Evolutionary conservation across 192 early-diverging fungal species (phyloP), one percentile per base, ranked within the genome.

Genomic region (Rhizoclosmatium globosum): DNA sequence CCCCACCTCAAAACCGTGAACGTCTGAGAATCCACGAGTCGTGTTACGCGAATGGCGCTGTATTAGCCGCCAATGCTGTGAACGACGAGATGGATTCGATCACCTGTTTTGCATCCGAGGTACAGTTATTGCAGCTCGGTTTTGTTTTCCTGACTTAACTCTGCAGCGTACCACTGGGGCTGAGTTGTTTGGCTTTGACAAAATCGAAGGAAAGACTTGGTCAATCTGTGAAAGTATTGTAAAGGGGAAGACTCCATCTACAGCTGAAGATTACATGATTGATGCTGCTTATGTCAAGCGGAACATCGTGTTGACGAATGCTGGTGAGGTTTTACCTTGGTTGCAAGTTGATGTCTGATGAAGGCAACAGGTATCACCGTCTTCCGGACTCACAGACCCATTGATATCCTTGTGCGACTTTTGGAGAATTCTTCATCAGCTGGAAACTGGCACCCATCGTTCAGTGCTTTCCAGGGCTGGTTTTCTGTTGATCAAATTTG

Each of bases 141-240:
- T 13, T 39, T 39, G 68, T 15, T 61, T 80, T 78, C 41, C 38
- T n/a, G 56, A 66, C 59, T 43, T 53, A 46, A 47, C 75, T 47
- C 19, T 31, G 31, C 47, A 79, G 78, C 17, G 70, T 3, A n/a
- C 59, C 31, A 59, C 59, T 59, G 43, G 13, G 21, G 23, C 45
- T 23, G 78, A 79, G 62, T 38, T 73, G 19, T 74, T 59, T 64
- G 78, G 71, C 3, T 23, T 50, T 3, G 23, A 50, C 1, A 47
- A 86, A 11, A 77, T 95, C 19, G 92, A 94, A 65, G 96, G 96
- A 21, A 94, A 93, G 71, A 93, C 94, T 2, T 93, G 94, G 91
- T 92, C 91, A 7, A 94, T 98, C 65, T 79, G 79, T 66, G 74
- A 80, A 21, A 85, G 81, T 15, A 65, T 78, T 86, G 50, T 82